Evolutionary conservation across 257 asterid genomes (phyloP).

Genomic region (Jaltomata sinuosa): DNA sequence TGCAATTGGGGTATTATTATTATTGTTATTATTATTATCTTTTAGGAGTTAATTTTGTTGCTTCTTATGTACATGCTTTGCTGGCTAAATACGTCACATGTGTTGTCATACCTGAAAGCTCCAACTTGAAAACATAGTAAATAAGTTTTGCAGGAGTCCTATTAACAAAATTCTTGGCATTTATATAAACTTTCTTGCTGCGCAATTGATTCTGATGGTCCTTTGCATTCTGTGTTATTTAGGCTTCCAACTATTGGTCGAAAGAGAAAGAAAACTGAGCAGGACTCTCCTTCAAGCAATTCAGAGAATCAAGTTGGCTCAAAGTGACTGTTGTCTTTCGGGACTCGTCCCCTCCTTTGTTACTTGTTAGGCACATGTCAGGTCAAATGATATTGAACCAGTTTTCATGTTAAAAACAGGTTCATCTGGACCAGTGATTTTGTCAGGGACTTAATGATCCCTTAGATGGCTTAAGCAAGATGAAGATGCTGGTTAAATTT

Average conservation of each 20-base stretch:
- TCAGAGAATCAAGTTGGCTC: constrained; percentile 5
- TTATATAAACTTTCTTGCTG: neutral
- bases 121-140: neutral
- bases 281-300: constrained; percentile 26
- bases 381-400: neutral
- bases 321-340: neutral
- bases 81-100: neutral
- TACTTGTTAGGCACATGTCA: neutral
- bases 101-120: neutral
- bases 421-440: neutral
- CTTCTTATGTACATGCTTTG: neutral
- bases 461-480: neutral
- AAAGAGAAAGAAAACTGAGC: constrained; percentile 36
- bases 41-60: neutral
- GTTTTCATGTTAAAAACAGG: neutral
- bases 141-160: neutral
- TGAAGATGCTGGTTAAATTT: neutral
- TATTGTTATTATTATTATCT: neutral
- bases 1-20: constrained; percentile 40
- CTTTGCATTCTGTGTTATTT: neutral
- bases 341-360: constrained; percentile 6
- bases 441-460: neutral
- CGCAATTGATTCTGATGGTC: neutral
- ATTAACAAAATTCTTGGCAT: neutral
- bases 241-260: constrained; percentile 41